These are phyloP conservation scores for Gautieria morchelliformis DNA, from an alignment of 768 basidiomycete species.

Conservation along the genomic window DNA sequence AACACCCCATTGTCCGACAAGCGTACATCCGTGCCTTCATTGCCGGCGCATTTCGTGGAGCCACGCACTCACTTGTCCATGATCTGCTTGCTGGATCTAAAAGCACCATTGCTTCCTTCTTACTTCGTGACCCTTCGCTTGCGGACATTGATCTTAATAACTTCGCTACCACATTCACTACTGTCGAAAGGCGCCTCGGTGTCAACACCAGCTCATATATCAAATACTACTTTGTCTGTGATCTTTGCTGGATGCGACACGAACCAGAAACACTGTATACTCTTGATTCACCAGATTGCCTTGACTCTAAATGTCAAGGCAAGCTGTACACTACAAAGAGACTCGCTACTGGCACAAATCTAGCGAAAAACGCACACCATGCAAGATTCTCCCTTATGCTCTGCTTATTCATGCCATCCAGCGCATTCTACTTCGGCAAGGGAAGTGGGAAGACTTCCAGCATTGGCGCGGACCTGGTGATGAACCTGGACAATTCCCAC, in stretches of 20 bases:
- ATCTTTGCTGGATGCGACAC: slow-evolving; percentile 16
- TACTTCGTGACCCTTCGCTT: not conserved
- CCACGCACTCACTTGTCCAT: slow-evolving; percentile 8
- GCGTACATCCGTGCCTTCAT: slow-evolving; percentile 17
- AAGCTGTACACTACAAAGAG: not conserved
- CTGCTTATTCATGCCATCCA: slow-evolving; percentile 12
- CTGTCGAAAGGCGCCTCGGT: slow-evolving; percentile 16
- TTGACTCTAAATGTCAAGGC: slow-evolving; percentile 9
- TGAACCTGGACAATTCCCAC: slow-evolving; percentile 10
- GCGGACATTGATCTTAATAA: slow-evolving; percentile 9
- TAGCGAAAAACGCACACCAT: slow-evolving; percentile 13
- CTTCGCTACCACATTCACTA: slow-evolving; percentile 15
- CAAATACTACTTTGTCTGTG: slow-evolving; percentile 15
- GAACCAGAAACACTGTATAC: slow-evolving; percentile 8
- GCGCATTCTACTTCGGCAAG: slow-evolving; percentile 14
- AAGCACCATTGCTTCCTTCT: not conserved
- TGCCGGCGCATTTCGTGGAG: slow-evolving; percentile 11
- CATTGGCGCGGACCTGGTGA: slow-evolving; percentile 17
- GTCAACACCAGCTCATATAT: slow-evolving; percentile 14
- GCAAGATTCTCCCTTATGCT: slow-evolving; percentile 17
- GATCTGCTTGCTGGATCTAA: slow-evolving; percentile 9
- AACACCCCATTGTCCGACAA: slow-evolving; percentile 17
- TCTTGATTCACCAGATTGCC: slow-evolving; percentile 5
- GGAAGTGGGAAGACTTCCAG: slow-evolving; percentile 18
- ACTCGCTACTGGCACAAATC: slow-evolving; percentile 8